Evolutionary conservation across 495 filamentous ascomycete species (phyloP).

Genomic region (Ramalina intermedia): DNA sequence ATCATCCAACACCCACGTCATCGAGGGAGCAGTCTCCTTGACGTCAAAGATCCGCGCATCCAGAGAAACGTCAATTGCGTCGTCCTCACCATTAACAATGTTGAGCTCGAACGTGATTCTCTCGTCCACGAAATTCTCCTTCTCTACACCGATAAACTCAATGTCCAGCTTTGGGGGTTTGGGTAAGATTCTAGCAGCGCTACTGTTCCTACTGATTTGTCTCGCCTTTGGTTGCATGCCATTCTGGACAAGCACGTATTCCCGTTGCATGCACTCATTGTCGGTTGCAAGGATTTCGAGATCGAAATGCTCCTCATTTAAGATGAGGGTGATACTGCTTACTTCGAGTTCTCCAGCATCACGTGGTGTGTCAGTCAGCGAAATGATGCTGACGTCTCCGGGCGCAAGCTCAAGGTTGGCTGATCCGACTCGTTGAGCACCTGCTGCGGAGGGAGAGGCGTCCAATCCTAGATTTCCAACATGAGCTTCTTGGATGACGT

Average conservation of each 20-base stretch:
- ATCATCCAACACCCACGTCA: constrained; percentile 30
- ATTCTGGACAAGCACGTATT: constrained; percentile 41
- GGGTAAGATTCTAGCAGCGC: constrained; percentile 52
- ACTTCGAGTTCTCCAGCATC: constrained; percentile 67
- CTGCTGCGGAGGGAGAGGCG: neutral
- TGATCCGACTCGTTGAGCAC: constrained; percentile 30
- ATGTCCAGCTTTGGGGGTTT: constrained; percentile 88
- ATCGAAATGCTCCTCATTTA: constrained; percentile 52
- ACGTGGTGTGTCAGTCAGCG: constrained; percentile 55
- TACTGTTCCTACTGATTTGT: constrained; percentile 25
- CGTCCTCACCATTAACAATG: constrained; percentile 72
- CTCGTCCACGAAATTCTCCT: constrained; percentile 78
- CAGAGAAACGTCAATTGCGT: constrained; percentile 53
- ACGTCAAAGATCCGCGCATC: constrained; percentile 52
- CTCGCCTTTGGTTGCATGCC: constrained; percentile 23
- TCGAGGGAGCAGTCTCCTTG: constrained; percentile 34
- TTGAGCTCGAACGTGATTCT: constrained; percentile 48
- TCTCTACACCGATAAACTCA: constrained; percentile 38
- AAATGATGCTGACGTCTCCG: constrained; percentile 53
- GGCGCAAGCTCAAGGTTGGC: constrained; percentile 56
- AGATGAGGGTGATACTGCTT: constrained; percentile 43
- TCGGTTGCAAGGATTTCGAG: constrained; percentile 48
- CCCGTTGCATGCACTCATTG: constrained; percentile 24
- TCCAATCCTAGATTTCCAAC: constrained; percentile 4
- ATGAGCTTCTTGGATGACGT: neutral